These are phyloP conservation scores for Verticillium dahliae DNA, from an alignment of 2,329 filamentous ascomycete species.

Conservation along the genomic window DNA sequence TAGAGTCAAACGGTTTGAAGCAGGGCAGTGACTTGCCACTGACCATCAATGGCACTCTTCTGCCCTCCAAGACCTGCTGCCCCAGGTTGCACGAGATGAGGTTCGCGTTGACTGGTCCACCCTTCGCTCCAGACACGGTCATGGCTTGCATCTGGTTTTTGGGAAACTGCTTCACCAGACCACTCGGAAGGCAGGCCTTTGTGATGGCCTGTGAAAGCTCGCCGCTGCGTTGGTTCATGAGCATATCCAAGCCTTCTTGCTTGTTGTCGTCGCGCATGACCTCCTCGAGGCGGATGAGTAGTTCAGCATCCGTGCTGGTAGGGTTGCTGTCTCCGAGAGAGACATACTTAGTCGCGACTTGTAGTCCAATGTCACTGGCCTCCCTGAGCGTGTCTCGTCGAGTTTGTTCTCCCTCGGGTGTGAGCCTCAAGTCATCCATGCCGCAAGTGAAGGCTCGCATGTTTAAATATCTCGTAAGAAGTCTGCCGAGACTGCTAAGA, in stretches of 20 bases:
- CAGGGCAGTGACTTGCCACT: slow-evolving; percentile 94
- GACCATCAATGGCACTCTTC: slow-evolving; percentile 93
- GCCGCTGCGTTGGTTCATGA: slow-evolving; percentile 68
- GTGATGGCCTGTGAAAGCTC: slow-evolving; percentile 75
- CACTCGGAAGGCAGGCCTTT: slow-evolving; percentile 68
- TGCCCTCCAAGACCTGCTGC: slow-evolving; percentile 91
- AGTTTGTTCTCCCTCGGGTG: slow-evolving; percentile 65
- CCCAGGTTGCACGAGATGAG: slow-evolving; percentile 96
- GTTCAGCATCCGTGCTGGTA: slow-evolving; percentile 59
- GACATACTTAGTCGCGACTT: slow-evolving; percentile 83
- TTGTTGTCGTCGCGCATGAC: slow-evolving; percentile 88
- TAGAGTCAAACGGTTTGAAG: slow-evolving; percentile 86
- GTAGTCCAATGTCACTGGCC: slow-evolving; percentile 64
- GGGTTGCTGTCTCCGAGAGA: slow-evolving; percentile 63
- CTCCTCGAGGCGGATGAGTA: slow-evolving; percentile 75
- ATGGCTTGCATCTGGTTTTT: slow-evolving; percentile 99
- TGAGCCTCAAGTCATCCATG: slow-evolving; percentile 90
- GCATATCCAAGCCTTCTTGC: slow-evolving; percentile 80
- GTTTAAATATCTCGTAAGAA: slow-evolving; percentile 83
- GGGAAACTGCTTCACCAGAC: slow-evolving; percentile 86
- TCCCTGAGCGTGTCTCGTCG: slow-evolving; percentile 63
- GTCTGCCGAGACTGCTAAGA: slow-evolving; percentile 79
- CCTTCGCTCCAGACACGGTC: slow-evolving; percentile 95
- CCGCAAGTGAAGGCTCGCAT: slow-evolving; percentile 96
- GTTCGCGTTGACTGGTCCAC: slow-evolving; percentile 87